Percentiles rank a stretch among this genome's conserved stretches.
phyloP scores from a whole-genome alignment of 2,329 filamentous ascomycete genomes.

The Aspergillus unguis region DNA sequence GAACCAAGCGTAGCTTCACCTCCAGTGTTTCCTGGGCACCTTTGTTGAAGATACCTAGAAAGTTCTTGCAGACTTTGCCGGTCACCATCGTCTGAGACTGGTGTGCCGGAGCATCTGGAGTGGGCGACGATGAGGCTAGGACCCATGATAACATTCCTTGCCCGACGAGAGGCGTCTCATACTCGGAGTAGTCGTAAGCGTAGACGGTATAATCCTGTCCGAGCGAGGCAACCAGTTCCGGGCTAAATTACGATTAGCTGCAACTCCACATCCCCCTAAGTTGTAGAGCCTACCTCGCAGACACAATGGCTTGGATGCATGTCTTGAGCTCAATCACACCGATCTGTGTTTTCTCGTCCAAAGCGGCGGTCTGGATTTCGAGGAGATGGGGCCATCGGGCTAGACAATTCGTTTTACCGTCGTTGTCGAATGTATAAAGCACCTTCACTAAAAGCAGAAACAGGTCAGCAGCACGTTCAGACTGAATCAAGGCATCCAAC shows the following conservation, averaged over 20 bases:
- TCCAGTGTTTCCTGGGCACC: constrained; percentile 82
- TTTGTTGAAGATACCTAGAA: constrained; percentile 77
- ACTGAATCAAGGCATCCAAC: constrained; percentile 28
- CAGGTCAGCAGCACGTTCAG: constrained; percentile 16
- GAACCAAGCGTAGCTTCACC: constrained; percentile 82
- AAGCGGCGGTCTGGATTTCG: constrained; percentile 71
- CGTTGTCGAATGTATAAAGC: constrained; percentile 90
- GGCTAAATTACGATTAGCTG: constrained; percentile 52
- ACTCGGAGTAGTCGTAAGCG: constrained; percentile 93
- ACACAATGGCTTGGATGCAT: constrained; percentile 78
- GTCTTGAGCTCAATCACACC: constrained; percentile 83
- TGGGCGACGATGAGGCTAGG: constrained; percentile 60
- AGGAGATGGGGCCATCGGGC: constrained; percentile 78
- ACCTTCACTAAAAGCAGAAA: constrained; percentile 70
- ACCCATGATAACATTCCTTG: constrained; percentile 92
- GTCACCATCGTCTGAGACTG: constrained; percentile 70
- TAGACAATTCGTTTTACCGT: constrained; percentile 83
- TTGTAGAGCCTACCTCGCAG: constrained; percentile 50
- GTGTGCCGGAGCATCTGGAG: constrained; percentile 53
- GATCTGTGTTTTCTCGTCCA: constrained; percentile 78
- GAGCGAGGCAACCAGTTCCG: constrained; percentile 73
- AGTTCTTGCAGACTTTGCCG: constrained; percentile 82
- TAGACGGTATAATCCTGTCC: constrained; percentile 92
- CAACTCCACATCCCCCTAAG: background rate
- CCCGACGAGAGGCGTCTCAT: constrained; percentile 86